Base-by-base conservation (phyloP, 306 rosid genomes). In the Aeschynomene evenia region DNA sequence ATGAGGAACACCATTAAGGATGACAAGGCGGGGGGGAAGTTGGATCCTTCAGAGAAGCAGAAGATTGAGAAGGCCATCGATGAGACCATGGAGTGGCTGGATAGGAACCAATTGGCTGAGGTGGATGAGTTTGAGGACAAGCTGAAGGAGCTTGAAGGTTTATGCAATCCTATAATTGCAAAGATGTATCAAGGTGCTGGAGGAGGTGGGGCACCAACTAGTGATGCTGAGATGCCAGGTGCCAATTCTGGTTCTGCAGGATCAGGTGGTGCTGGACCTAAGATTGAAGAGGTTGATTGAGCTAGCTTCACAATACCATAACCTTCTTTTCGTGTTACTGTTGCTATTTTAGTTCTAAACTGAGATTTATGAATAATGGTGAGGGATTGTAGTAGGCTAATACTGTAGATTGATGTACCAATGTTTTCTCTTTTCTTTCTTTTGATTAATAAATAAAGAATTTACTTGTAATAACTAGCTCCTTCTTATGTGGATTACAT, bases 261-360 rank as follows among this genome's bases (percentile, higher is more conserved):
- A n/a, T 70, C 67, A n/a, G n/a, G n/a, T 6, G 76, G 67, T 21
- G 49, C 58, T 19, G 75, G 75, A 26, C 67, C 68, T 46, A 71
- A 71, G 58, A 58, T 71, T 71, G 76, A 71, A 58, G 76, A 71
- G 49, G 76, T 71, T 29, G 76, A 71, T 9, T 71, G 24, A 71
- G 59, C 36, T 3, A 13, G 18, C 49, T 14, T 1, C 18, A 43
- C 18, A 13, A 13, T 43, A 18, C 5, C n/a, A n/a, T n/a, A n/a
- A n/a, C 49, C 49, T 7, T 39, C n/a, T 13, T 43, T 8, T 9
- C 42, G 8, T 37, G 42, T 37, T 37, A 37, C 42, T 37, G 10
- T 37, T 37, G 13, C 18, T 5, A 21, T 13, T 37, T 5, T n/a
- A 7, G 2, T 14, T 45, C 9, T 15, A 9, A 45, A 29, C 13